Evolutionary conservation across 2,329 filamentous ascomycete species (phyloP).

Genomic region (Didymosphaeria variabile): DNA sequence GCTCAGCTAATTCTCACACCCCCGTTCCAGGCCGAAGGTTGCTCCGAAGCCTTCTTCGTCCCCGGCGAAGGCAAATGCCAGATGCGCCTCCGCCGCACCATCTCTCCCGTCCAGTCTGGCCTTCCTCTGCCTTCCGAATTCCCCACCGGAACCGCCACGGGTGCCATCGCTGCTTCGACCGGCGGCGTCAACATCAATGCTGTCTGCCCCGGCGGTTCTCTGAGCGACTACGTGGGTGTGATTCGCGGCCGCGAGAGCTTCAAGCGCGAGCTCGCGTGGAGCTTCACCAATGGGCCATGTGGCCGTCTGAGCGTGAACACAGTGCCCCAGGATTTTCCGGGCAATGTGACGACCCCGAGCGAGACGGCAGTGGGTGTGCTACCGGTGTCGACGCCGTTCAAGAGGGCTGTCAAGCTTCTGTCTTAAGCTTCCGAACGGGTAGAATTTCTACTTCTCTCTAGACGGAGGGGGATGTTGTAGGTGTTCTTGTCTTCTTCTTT

Average conservation of each 20-base stretch:
- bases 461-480: neutral
- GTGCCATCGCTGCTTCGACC: conserved; percentile 10
- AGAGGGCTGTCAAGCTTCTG: conserved; percentile 7
- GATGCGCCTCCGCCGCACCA: conserved; percentile 30
- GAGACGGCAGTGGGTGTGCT: neutral
- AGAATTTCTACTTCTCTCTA: neutral
- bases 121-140: neutral
- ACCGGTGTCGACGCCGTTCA: neutral
- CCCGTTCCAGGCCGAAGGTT: conserved; percentile 24
- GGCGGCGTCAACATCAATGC: conserved; percentile 10
- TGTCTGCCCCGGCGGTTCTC: conserved; percentile 23
- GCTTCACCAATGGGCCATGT: conserved; percentile 36
- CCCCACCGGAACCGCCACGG: conserved; percentile 16
- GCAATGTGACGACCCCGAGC: conserved; percentile 3
- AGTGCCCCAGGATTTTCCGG: conserved; percentile 15
- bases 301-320: conserved; percentile 28
- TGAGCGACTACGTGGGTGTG: conserved; percentile 29
- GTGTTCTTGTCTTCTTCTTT: neutral
- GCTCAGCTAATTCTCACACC: neutral
- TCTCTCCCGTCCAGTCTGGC: conserved; percentile 13
- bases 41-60: conserved; percentile 37
- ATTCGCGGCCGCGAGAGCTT: conserved; percentile 30
- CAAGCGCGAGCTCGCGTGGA: conserved; percentile 24
- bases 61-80: conserved; percentile 32
- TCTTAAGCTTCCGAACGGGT: neutral